These are phyloP conservation scores for Porcisia hertigi DNA, from an alignment of 208 protist species.

Conservation along the genomic window DNA sequence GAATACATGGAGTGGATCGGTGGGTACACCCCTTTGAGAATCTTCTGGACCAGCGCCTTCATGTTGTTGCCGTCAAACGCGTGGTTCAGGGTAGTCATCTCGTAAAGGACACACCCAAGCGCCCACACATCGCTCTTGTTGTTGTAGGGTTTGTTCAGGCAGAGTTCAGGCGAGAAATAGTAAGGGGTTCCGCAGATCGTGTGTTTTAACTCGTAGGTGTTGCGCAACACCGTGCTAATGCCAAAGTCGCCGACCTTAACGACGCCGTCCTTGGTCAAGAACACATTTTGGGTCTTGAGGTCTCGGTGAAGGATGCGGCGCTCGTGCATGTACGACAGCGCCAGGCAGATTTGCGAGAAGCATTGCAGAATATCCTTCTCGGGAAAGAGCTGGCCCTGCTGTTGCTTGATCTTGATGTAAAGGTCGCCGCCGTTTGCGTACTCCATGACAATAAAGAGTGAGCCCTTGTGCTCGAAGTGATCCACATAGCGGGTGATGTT, in stretches of 20 bases:
- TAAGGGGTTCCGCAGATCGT: conserved; percentile 96
- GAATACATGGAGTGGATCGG: conserved; percentile 82
- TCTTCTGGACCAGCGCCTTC: conserved; percentile 90
- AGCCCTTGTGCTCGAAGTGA: conserved; percentile 79
- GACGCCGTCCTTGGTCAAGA: conserved; percentile 82
- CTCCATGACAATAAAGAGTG: conserved; percentile 93
- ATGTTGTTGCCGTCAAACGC: conserved; percentile 91
- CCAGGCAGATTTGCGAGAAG: conserved; percentile 87
- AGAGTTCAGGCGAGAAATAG: conserved; percentile 96
- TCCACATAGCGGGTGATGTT: conserved; percentile 92
- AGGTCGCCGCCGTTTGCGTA: conserved; percentile 91
- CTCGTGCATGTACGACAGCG: conserved; percentile 86
- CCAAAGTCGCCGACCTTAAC: conserved; percentile 93
- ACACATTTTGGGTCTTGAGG: conserved; percentile 92
- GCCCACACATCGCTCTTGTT: conserved; percentile 95
- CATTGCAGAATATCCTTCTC: conserved; percentile 86
- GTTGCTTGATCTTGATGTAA: conserved; percentile 83
- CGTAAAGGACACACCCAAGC: conserved; percentile 90
- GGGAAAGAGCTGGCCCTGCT: conserved; percentile 60
- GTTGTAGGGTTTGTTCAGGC: conserved; percentile 94
- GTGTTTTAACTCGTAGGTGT: conserved; percentile 88
- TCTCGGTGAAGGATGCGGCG: conserved; percentile 88
- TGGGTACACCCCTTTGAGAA: conserved; percentile 85
- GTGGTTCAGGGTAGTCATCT: conserved; percentile 89
- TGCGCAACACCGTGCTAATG: conserved; percentile 90